Conservation (phyloP, 1,139 yeast genomes). For the Pichia sp. region DNA sequence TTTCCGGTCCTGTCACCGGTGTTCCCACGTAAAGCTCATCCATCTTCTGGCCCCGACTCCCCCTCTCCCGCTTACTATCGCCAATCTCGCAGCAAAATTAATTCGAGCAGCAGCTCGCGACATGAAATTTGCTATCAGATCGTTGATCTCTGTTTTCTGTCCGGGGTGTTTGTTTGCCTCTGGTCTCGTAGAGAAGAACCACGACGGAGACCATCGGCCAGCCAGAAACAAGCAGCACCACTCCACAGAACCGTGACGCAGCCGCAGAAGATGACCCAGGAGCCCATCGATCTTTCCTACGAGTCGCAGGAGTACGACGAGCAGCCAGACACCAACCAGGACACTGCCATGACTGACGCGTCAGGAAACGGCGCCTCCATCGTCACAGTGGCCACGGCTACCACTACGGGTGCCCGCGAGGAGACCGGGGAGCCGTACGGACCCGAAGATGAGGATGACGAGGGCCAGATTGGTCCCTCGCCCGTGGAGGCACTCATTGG, state of each 20-base stretch:
- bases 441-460: constrained; percentile 29
- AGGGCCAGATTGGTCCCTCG: constrained; percentile 42
- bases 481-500: constrained; percentile 52
- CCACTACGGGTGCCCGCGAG: not conserved
- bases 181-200: no score
- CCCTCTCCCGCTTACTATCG: not conserved
- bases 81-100: not conserved
- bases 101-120: constrained; percentile 1
- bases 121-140: not conserved
- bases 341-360: constrained; percentile 19
- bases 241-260: no score
- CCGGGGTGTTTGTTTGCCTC: not conserved
- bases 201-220: no score
- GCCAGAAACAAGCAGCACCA: no score
- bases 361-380: constrained; percentile 5
- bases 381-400: constrained; percentile 1
- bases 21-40: not conserved
- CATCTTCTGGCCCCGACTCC: not conserved
- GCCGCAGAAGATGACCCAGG: constrained; percentile 15
- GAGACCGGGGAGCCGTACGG: not conserved
- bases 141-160: not conserved
- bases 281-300: constrained; percentile 16
- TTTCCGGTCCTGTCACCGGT: no score
- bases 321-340: not conserved
- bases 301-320: constrained; percentile 12